Evolutionary conservation across 2,329 filamentous ascomycete genomes (phyloP), one percentile per base, ranked within the genome.

Genomic region (Fusarium pseudograminearum): DNA sequence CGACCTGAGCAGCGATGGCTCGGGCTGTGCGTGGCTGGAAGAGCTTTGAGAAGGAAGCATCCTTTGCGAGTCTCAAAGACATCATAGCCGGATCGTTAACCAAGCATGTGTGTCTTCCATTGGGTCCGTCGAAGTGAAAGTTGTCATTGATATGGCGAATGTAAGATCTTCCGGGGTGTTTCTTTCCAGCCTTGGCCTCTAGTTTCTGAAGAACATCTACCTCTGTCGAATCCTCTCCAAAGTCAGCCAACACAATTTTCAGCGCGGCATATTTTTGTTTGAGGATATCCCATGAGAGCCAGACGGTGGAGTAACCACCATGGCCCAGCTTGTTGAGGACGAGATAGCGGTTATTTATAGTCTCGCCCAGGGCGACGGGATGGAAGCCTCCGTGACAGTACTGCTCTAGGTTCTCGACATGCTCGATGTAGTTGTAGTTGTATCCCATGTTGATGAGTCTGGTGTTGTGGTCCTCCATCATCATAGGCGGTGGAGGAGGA

Each of bases 311-410:
- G 47, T 72, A 73, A 15, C 69, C 64, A 15, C 71, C 71, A 22
- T 73, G 69, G 11, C 71, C 71, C n/a, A 73, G 70, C 59, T 73
- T 73, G 33, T 73, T 66, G 30, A 73, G 68, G n/a, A 73, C 57
- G 28, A 71, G 55, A 38, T 73, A 73, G n/a, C 66, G 70, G 42
- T 63, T 41, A 47, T 73, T 69, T 60, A 73, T 67, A n/a, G 67
- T 71, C 50, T 73, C 70, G 22, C 71, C 70, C 4, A 73, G 51
- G 4, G 59, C 46, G 20, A 73, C 65, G 1, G 70, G 70, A 20
- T 73, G 70, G 33, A 71, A 73, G 24, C 67, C 70, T 4, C 70
- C 70, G 18, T 61, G 48, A 5, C 70, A 51, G 20, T 71, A 73
- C 51, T 72, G 65, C 22, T 71, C 69, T 7, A 71, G 69, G 22